Conservation (phyloP, 2,329 filamentous ascomycete species). For the Clonostachys byssicola region DNA sequence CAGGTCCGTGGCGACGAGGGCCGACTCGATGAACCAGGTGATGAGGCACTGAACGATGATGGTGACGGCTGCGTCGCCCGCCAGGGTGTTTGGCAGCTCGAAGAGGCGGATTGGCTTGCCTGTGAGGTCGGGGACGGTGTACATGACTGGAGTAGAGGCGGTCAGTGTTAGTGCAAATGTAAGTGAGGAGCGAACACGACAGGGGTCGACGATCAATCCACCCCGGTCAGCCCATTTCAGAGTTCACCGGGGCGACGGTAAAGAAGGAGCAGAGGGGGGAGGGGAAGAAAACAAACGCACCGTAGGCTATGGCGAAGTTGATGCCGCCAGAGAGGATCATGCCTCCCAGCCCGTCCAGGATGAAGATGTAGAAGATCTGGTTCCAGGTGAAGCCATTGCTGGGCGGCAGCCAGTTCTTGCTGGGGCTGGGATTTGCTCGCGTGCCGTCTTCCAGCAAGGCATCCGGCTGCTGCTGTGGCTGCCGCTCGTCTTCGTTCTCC, state of each 20-base stretch:
- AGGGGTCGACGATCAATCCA: not conserved
- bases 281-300: slow-evolving; percentile 18
- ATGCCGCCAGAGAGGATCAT: slow-evolving; percentile 42
- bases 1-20: slow-evolving; percentile 43
- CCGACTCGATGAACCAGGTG: slow-evolving; percentile 45
- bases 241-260: not conserved
- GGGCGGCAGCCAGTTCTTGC: slow-evolving; percentile 19
- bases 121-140: slow-evolving; percentile 28
- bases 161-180: not conserved
- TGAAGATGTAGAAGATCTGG: slow-evolving; percentile 44
- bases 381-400: slow-evolving; percentile 31
- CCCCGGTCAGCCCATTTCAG: not conserved
- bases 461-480: too few species aligned
- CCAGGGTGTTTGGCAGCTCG: slow-evolving; percentile 44
- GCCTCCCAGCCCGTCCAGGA: slow-evolving; percentile 40
- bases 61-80: slow-evolving; percentile 44
- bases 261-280: not conserved
- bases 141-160: slow-evolving; percentile 32
- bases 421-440: too few species aligned
- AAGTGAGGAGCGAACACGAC: not conserved
- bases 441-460: too few species aligned
- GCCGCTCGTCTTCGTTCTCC: too few species aligned
- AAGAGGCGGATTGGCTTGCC: slow-evolving; percentile 39
- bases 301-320: slow-evolving; percentile 48
- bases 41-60: slow-evolving; percentile 43